Conservation (phyloP, 2,329 filamentous ascomycete species). For the Sclerotinia subarctica region DNA sequence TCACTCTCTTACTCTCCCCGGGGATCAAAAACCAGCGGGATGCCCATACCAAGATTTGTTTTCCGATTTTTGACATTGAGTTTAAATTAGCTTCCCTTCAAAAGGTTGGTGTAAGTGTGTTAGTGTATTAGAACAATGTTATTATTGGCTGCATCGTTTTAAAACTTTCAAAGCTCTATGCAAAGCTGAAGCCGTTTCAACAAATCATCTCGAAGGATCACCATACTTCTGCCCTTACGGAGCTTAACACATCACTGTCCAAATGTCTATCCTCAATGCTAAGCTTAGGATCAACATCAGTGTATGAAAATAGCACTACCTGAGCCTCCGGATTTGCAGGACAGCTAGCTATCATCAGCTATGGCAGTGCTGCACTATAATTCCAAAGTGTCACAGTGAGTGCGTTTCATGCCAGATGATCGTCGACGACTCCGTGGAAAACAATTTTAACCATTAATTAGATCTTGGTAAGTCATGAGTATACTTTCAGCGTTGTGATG, state of each 20-base stretch:
- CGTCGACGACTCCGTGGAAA: neutral
- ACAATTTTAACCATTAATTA: neutral
- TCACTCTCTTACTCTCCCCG: neutral
- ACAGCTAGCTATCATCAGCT: neutral
- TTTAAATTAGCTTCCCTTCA: neutral
- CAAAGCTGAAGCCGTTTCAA: neutral
- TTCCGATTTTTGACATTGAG: neutral
- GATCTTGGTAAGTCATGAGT: neutral
- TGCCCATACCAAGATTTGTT: neutral
- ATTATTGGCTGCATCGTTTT: slow-evolving; percentile 3
- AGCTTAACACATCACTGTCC: neutral
- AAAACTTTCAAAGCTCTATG: neutral
- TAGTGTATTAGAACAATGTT: neutral
- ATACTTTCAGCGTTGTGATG: neutral
- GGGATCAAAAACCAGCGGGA: neutral
- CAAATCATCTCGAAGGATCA: slow-evolving; percentile 9
- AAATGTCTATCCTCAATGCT: neutral
- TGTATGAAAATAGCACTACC: slow-evolving; percentile 1
- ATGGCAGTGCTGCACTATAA: neutral
- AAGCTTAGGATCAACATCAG: neutral
- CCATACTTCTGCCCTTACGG: neutral
- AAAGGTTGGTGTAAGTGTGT: neutral
- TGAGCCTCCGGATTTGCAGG: neutral
- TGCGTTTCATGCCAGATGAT: neutral
- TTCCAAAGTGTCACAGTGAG: neutral